phyloP scores from a whole-genome alignment of 75 land plant genomes.

The Cunninghamia lanceolata region DNA sequence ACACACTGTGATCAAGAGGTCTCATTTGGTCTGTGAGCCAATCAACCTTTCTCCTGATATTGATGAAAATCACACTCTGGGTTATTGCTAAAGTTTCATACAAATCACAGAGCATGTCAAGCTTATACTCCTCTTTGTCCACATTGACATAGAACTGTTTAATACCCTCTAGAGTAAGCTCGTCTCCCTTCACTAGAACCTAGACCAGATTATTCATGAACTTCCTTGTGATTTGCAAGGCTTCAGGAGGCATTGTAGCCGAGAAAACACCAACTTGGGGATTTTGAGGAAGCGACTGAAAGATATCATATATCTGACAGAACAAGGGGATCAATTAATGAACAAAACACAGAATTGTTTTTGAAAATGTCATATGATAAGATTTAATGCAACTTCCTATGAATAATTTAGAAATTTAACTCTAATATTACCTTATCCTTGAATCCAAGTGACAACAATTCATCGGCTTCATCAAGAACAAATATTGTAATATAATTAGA shows the following conservation, averaged over 20 bases:
- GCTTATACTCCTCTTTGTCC: slow-evolving; percentile 54
- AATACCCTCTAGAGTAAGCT: slow-evolving; percentile 50
- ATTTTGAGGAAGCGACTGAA: slow-evolving; percentile 56
- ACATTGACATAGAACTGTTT: no score
- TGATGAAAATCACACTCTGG: no score
- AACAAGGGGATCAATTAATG: background rate
- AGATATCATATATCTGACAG: slow-evolving; percentile 39
- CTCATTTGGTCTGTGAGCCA: no score
- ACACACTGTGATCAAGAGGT: no score
- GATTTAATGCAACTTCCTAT: background rate
- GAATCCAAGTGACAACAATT: no score
- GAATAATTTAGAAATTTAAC: no score
- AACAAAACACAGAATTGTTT: background rate
- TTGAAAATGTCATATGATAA: background rate
- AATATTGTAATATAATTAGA: slow-evolving; percentile 52
- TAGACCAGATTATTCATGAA: slow-evolving; percentile 73
- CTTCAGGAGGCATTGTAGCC: slow-evolving; percentile 68
- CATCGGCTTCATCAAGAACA: slow-evolving; percentile 76
- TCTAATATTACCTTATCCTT: no score
- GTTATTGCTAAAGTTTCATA: slow-evolving; percentile 68
- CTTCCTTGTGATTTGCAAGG: slow-evolving; percentile 67
- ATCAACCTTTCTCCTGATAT: no score
- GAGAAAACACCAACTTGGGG: slow-evolving; percentile 69
- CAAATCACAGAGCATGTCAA: slow-evolving; percentile 55
- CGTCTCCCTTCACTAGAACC: slow-evolving; percentile 61